Evolutionary conservation across 2,329 filamentous ascomycete species (phyloP).

Genomic region (Diaporthe aspalathi): DNA sequence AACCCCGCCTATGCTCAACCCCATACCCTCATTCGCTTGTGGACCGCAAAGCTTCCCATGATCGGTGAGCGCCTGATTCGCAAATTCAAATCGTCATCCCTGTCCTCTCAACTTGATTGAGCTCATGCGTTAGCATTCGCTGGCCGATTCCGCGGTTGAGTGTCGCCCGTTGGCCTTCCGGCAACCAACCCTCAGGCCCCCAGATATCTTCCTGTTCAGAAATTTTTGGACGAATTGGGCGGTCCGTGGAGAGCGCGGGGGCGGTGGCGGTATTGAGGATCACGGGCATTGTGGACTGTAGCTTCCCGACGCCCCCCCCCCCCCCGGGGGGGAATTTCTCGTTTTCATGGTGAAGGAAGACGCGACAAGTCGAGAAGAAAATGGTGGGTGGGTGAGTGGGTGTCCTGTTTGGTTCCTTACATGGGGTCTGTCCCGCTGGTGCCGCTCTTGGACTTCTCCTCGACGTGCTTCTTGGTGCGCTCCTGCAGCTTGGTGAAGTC

Average conservation of each 20-base stretch:
- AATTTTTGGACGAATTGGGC: not conserved
- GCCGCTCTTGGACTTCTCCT: slow-evolving; percentile 60
- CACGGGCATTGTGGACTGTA: too few relatives aligned
- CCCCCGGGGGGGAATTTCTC: not conserved
- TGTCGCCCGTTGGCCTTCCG: not conserved
- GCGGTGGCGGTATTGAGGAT: not conserved
- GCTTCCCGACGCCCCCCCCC: too few relatives aligned
- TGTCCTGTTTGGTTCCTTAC: slow-evolving; percentile 25
- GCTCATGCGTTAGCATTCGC: slow-evolving; percentile 15
- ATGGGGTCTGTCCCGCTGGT: slow-evolving; percentile 58
- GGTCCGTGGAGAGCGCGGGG: not conserved
- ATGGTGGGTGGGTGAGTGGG: not conserved
- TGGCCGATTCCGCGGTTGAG: not conserved
- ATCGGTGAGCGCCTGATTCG: slow-evolving; percentile 20
- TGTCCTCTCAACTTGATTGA: slow-evolving; percentile 33
- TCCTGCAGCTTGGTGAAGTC: slow-evolving; percentile 65
- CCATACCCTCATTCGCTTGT: not conserved
- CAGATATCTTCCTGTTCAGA: not conserved
- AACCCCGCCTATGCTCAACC: slow-evolving; percentile 9
- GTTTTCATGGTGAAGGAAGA: not conserved
- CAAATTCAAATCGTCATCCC: slow-evolving; percentile 23
- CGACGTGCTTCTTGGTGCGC: slow-evolving; percentile 65
- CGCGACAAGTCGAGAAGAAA: slow-evolving; percentile 10
- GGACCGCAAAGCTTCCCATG: not conserved
- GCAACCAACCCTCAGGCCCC: not conserved